phyloP scores from a whole-genome alignment of 768 basidiomycete genomes.

The Lentinula sp. region DNA sequence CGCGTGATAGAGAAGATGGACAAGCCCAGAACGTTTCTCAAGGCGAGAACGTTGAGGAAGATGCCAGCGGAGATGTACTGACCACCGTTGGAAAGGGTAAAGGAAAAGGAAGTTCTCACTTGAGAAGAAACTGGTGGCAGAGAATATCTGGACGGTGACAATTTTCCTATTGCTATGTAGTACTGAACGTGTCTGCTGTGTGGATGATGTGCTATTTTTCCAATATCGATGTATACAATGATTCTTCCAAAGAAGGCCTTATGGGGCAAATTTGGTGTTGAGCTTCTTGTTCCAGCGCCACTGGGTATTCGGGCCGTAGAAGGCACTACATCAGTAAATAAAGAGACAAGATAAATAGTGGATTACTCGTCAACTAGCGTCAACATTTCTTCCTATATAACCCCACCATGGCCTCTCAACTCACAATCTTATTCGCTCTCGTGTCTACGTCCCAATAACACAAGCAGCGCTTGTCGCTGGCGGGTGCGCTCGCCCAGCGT shows the following conservation, averaged over 20 bases:
- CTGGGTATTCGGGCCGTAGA: neutral
- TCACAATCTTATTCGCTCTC: neutral
- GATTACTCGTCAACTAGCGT: neutral
- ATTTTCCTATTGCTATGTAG: neutral
- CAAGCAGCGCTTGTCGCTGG: slow-evolving; percentile 51
- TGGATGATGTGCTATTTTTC: neutral
- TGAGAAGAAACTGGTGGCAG: slow-evolving; percentile 7
- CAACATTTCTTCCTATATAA: neutral
- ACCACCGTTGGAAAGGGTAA: slow-evolving; percentile 11
- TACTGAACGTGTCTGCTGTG: neutral
- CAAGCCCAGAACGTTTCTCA: slow-evolving; percentile 5
- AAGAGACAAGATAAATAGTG: slow-evolving; percentile 1
- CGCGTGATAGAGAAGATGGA: slow-evolving; percentile 10
- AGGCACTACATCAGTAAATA: neutral
- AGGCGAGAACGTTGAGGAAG: slow-evolving; percentile 6
- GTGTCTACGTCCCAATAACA: slow-evolving; percentile 35
- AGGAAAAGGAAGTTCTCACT: slow-evolving; percentile 4
- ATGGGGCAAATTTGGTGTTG: neutral
- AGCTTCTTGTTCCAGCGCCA: neutral
- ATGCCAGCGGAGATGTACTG: slow-evolving; percentile 2
- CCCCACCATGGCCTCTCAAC: neutral
- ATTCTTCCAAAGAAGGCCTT: neutral
- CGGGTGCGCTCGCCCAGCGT: slow-evolving; percentile 36
- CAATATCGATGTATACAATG: neutral
- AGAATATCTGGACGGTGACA: neutral